Base-by-base conservation (phyloP, 805 yeast species). In the Yarrowia alimentaria region DNA sequence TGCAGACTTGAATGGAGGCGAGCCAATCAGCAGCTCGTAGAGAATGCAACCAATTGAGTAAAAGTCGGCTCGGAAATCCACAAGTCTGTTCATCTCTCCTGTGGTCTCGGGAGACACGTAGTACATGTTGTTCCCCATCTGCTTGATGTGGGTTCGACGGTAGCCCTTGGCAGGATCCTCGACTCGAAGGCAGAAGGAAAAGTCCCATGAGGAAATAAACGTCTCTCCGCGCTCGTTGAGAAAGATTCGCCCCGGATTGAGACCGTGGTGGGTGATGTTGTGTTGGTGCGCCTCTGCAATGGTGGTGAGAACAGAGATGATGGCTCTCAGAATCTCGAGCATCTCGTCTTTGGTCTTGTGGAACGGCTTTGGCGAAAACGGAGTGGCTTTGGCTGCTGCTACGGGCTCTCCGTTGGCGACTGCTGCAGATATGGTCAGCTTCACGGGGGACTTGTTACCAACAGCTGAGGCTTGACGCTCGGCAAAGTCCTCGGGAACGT, bases 91-190 rank as follows among this genome's bases (percentile, higher is more conserved):
- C 12, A 58, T 58, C 20, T 68, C 69, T 1, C 76, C 73, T 18
- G 75, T 68, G 5, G 71, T 66, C 58, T 77, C 81, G 1, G 81
- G 81, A 1, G 79, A 71, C 55, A 74, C 69, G 55, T 70, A 77
- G 0, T 77, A 76, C 16, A 75, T 58, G 53, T 70, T 64, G 21
- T 68, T 70, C 2, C 67, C 65, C 12, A 73, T 61, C 22, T 64
- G 65, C 48, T 63, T 58, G 53, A 69, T 61, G 54, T 74, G 72
- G n/a, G 67, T 60, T 24, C 69, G 65, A 20, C 79, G 58, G 54
- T 67, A 75, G 14, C 74, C 72, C 40, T 69, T 63, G 12, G 68
- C 57, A 21, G 74, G 64, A 51, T 69, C 72, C 52, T 77, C 80
- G 1, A 67, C 65, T 18, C 61, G 61, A 12, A 68, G 61, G 2